Evolutionary conservation across 768 basidiomycete species (phyloP).

Genomic region (Daedalea quercina): DNA sequence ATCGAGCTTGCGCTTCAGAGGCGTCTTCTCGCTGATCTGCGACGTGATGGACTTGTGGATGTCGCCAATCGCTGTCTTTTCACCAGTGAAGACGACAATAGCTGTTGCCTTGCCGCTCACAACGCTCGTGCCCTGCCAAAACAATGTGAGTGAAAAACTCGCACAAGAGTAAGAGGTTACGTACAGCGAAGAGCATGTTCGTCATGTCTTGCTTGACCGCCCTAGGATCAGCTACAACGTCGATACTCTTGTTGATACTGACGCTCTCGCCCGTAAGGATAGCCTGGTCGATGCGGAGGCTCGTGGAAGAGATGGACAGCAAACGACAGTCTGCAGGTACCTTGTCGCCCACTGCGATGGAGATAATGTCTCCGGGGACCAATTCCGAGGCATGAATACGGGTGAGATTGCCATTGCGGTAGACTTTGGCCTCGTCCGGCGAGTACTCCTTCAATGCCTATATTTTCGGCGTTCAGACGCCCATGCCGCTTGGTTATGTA

Average conservation of each 20-base stretch:
- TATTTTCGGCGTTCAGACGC: neutral
- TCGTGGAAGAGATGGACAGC: conserved; percentile 84
- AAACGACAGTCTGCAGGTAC: conserved; percentile 93
- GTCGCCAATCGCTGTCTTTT: conserved; percentile 88
- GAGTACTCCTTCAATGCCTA: conserved; percentile 97
- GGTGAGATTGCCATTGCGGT: conserved; percentile 61
- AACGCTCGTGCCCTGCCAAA: conserved; percentile 83
- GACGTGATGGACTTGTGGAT: conserved; percentile 95
- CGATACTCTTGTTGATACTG: conserved; percentile 78
- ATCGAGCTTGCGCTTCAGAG: conserved; percentile 93
- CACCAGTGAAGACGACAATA: conserved; percentile 82
- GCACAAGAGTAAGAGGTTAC: conserved; percentile 17
- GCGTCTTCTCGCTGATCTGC: conserved; percentile 94
- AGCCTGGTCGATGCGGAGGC: conserved; percentile 93
- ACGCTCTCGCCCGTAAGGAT: conserved; percentile 92
- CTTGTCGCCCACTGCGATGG: conserved; percentile 89
- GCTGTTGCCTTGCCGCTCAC: conserved; percentile 90
- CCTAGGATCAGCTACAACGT: conserved; percentile 57
- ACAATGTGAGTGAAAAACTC: neutral
- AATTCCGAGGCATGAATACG: conserved; percentile 84
- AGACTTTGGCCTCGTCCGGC: conserved; percentile 90
- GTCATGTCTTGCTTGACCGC: conserved; percentile 99
- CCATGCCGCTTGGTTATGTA: neutral
- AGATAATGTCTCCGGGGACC: conserved; percentile 92
- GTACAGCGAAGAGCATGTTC: conserved; percentile 90